These are phyloP conservation scores for Plantago coronopus DNA, from an alignment of 305 asterid genomes.

Conservation along the genomic window DNA sequence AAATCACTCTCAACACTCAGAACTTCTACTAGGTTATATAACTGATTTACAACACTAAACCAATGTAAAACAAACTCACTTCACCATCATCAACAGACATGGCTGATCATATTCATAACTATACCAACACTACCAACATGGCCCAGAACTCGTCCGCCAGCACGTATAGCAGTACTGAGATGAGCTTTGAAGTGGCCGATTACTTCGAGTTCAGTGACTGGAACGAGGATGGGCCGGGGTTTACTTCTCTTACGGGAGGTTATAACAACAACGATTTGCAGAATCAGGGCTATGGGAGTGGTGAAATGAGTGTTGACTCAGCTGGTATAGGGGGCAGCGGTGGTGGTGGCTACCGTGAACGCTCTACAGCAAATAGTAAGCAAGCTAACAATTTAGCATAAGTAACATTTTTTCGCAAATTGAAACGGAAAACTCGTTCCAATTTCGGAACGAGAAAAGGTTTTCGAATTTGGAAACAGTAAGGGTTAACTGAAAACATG, in stretches of 20 bases:
- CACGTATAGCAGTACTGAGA: slow-evolving; percentile 17
- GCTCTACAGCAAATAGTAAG: slow-evolving; percentile 39
- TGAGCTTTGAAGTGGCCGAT: slow-evolving; percentile 48
- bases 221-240: slow-evolving; percentile 42
- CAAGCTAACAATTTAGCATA: background rate
- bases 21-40: too few species aligned
- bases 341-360: slow-evolving; percentile 23
- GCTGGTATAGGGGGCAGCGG: slow-evolving; percentile 26
- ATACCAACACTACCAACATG: background rate
- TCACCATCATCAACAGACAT: too few species aligned
- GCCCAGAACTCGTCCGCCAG: slow-evolving; percentile 20
- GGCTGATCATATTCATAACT: too few species aligned
- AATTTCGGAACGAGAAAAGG: too few species aligned
- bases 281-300: slow-evolving; percentile 22
- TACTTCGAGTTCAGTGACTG: slow-evolving; percentile 53
- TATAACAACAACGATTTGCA: slow-evolving; percentile 27
- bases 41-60: too few species aligned
- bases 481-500: too few species aligned
- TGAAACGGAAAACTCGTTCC: too few species aligned
- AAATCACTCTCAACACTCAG: too few species aligned
- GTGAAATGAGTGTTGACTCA: slow-evolving; percentile 19
- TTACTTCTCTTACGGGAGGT: slow-evolving; percentile 28
- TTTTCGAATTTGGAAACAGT: too few species aligned
- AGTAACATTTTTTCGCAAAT: too few species aligned
- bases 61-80: too few species aligned